Evolutionary conservation across 257 asterid species (phyloP), one percentile per base, ranked within the genome.

Genomic region (Phtheirospermum japonicum): DNA sequence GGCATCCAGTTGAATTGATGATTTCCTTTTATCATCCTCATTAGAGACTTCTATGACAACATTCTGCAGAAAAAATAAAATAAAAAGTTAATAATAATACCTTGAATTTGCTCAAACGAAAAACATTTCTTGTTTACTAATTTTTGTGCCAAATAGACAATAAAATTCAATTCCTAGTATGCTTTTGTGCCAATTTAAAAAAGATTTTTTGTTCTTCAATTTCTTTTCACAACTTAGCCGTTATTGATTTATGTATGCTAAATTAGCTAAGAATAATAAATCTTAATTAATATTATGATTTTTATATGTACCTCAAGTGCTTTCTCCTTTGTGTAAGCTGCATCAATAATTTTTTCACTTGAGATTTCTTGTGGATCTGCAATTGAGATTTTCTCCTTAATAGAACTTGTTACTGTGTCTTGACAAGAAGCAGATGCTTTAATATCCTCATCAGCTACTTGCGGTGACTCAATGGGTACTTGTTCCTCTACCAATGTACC

Each of bases 361-460:
- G 67, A 56, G 65, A 52, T 62, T 55, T 71, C 79, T 63, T 63
- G 62, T 20, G 63, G 59, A 50, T 61, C 40, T 32, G 19, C 52
- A 26, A 1, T 31, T 63, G 19, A 23, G 59, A 53, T 42, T 71
- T 75, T 66, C 57, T 68, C 75, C 57, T 42, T 32, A 5, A 11
- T 51, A 8, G 52, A 46, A 59, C 67, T 36, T 60, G 32, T 45
- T 36, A 64, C 64, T 26, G 5, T 63, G 9, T 67, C 64, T 68
- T 64, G 73, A 55, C 66, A 7, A 39, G 64, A 49, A 37, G 26
- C 64, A 39, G 28, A 46, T 50, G 55, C 56, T 52, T 57, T 50
- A 23, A 53, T 54, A 34, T 59, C 67, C 57, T 54, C 63, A 11
- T 51, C 30, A 11, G 51, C 77, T 32, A 20, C 57, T 53, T 39